Percentiles rank a stretch among this genome's conserved stretches.
Evolutionary conservation across 169 alveolate species (phyloP).

Genomic region (Cryptosporidium bovis): DNA sequence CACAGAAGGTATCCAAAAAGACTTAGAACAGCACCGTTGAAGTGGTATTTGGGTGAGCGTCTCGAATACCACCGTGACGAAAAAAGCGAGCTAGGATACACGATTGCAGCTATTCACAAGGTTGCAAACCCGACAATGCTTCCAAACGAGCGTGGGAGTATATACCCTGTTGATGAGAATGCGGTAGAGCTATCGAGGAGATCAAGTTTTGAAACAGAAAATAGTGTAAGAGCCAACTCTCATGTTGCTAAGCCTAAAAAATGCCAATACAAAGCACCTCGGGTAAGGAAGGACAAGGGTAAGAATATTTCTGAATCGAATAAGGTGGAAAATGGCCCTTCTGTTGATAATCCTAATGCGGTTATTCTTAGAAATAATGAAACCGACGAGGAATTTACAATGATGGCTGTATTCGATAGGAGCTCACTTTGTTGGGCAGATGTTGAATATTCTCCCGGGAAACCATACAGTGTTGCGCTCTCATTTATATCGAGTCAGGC

Average conservation of each 20-base stretch:
- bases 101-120: conserved; percentile 70
- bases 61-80: conserved; percentile 72
- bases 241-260: background rate
- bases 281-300: background rate
- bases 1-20: conserved; percentile 57
- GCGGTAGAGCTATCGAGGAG: background rate
- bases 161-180: conserved; percentile 27
- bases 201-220: background rate
- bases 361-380: conserved; percentile 27
- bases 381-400: conserved; percentile 23
- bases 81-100: conserved; percentile 63
- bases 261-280: background rate
- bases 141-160: conserved; percentile 72
- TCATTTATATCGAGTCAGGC: conserved; percentile 73
- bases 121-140: conserved; percentile 72
- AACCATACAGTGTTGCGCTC: conserved; percentile 69
- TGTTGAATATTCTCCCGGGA: conserved; percentile 67
- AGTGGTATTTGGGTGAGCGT: conserved; percentile 72
- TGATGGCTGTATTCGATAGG: conserved; percentile 66
- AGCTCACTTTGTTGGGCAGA: conserved; percentile 63
- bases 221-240: background rate
- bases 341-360: conserved; percentile 33
- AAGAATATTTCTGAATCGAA: background rate
- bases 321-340: background rate
- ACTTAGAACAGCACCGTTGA: conserved; percentile 67